A percentile compares a stretch with the other conserved stretches of the same genome.
These are phyloP conservation scores for Cladophialophora exuberans DNA, from an alignment of 2,329 filamentous ascomycete genomes.

Conservation along the genomic window DNA sequence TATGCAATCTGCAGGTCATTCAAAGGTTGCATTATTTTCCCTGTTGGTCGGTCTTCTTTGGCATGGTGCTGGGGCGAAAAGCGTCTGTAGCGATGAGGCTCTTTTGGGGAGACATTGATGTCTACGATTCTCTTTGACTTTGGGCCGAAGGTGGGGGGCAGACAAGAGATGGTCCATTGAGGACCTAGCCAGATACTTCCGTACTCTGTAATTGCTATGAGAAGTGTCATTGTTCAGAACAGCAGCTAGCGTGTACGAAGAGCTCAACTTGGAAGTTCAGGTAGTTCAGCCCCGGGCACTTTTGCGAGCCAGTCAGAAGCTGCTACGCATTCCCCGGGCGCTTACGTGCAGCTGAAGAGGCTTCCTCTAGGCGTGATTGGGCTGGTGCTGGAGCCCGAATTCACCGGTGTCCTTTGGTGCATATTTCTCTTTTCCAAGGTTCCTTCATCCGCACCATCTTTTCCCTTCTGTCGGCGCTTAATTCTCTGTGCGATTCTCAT, in stretches of 20 bases:
- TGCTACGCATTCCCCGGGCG: conserved; percentile 8
- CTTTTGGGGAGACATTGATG: conserved; percentile 1
- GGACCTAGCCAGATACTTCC: too few species aligned
- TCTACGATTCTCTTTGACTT: conserved; percentile 6
- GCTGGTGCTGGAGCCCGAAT: background rate
- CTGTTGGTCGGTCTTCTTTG: conserved; percentile 6
- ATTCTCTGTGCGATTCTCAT: background rate
- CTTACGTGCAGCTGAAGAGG: conserved; percentile 24
- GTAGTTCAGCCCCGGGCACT: conserved; percentile 5
- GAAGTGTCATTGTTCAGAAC: too few species aligned
- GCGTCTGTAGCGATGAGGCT: conserved; percentile 21
- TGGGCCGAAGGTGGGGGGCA: too few species aligned
- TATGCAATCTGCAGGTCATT: conserved; percentile 2
- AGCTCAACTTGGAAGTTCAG: too few species aligned
- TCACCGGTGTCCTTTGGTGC: background rate
- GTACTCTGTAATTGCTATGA: too few species aligned
- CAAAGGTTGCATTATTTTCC: background rate
- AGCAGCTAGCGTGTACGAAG: too few species aligned
- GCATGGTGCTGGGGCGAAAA: conserved; percentile 23
- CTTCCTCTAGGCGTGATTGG: conserved; percentile 4
- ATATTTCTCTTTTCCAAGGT: conserved; percentile 3
- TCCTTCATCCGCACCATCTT: conserved; percentile 27
- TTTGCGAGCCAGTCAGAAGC: background rate
- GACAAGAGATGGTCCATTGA: too few species aligned
- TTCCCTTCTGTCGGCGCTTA: conserved; percentile 29